Base-by-base conservation (phyloP, 2,329 filamentous ascomycete genomes). In the Fusarium pseudocircinatum region DNA sequence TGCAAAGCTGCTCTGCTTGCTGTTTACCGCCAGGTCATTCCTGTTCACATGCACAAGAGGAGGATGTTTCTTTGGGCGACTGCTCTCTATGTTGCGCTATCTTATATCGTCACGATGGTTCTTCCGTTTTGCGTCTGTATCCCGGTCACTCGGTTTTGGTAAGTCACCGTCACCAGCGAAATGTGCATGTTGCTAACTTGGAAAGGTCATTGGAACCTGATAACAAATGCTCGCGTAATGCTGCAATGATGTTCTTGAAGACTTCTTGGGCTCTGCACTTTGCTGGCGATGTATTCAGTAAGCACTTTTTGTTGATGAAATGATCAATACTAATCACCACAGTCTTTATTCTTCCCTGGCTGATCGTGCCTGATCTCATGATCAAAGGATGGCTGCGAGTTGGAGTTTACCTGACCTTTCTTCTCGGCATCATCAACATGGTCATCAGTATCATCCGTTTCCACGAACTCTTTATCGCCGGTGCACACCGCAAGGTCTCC, bases 341-440 rank as follows among this genome's bases (percentile, higher is more conserved):
- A 72, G 69, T 72, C 15, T 72, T 72, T 1, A 37, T 61, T 8
- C 58, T 72, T 20, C 69, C 69, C 0, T 72, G 69, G 69, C 30
- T 69, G 0, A 72, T 72, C 1, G 63, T 72, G 0, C 64, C 69
- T 8, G 69, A 72, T 22, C 40, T 72, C 1, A 69, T 72, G 58
- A 42, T 72, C 20, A 69, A 63, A 28, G 59, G 58, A 22, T 64
- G 46, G 36, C 49, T 72, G 0, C 43, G 44, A 10, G 34, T 59
- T 3, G 69, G 69, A 0, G 36, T 72, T 2, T 72, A 72, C 18
- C 50, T 69, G 9, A 72, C 69, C 0, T 72, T 72, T 7, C 64
- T 72, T 15, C 63, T 72, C 4, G 69, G 69, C 6, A 37, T 72
- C 2, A 60, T 72, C 42, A 72, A 72, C 12, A 72, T 72, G 52